Evolutionary conservation across 148 eudicot species (phyloP).

Genomic region (Camellia japonica): DNA sequence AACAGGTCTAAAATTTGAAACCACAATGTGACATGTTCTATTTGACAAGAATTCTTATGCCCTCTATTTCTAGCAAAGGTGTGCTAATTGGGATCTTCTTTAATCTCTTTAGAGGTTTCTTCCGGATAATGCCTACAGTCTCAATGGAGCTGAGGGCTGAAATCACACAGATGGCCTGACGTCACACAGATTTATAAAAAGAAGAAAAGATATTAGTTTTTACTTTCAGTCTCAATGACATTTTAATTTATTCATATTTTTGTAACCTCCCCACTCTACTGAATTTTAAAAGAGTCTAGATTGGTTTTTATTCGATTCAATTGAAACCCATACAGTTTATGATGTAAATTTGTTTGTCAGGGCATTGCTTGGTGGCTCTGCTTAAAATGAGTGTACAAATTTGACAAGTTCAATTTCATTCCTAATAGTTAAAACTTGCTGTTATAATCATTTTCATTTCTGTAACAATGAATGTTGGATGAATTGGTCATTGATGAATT

Average conservation of each 20-base stretch:
- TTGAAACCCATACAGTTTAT: neutral
- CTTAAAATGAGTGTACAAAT: neutral
- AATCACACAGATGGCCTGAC: neutral
- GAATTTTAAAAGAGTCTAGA: too few relatives aligned
- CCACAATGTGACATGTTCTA: too few relatives aligned
- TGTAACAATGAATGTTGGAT: neutral
- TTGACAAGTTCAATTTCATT: conserved; percentile 9
- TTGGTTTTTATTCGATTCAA: neutral
- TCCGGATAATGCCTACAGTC: neutral
- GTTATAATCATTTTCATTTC: neutral
- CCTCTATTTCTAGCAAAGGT: neutral
- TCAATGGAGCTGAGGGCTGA: neutral
- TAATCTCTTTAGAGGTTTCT: neutral
- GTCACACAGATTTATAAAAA: too few relatives aligned
- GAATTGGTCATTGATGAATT: neutral
- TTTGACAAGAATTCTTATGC: neutral
- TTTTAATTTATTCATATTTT: too few relatives aligned
- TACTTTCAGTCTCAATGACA: neutral
- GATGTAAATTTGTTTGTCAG: conserved; percentile 1
- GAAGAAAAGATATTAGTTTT: neutral
- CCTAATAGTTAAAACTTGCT: neutral
- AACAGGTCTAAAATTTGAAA: too few relatives aligned
- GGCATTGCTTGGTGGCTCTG: neutral
- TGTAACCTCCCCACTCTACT: neutral
- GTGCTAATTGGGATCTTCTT: neutral